Evolutionary conservation across 2,329 filamentous ascomycete genomes (phyloP).

Genomic region (Biscogniauxia sp.): DNA sequence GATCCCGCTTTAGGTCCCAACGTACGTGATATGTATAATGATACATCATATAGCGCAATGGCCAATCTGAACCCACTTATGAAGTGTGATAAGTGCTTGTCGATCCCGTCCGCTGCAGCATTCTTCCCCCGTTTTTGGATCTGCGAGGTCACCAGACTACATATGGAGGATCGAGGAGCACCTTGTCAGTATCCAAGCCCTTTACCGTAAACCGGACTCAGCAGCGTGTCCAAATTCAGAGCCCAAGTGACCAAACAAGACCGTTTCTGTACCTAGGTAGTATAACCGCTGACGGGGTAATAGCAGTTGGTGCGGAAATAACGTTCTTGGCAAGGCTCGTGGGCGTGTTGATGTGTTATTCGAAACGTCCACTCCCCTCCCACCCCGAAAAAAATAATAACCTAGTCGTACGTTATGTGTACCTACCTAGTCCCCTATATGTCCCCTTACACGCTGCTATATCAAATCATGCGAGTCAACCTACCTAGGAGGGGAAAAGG

Average conservation of each 20-base stretch:
- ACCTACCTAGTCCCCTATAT: too few species aligned
- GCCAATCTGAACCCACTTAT: background rate
- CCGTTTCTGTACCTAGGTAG: background rate
- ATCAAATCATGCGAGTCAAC: background rate
- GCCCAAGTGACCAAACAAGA: background rate
- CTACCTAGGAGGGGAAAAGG: background rate
- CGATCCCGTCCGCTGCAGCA: background rate
- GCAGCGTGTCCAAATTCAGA: background rate
- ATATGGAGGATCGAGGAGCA: background rate
- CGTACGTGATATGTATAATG: conserved; percentile 2
- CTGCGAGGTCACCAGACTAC: background rate
- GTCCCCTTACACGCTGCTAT: background rate
- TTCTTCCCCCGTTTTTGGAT: background rate
- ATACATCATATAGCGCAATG: conserved; percentile 5
- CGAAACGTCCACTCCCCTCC: background rate
- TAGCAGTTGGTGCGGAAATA: background rate
- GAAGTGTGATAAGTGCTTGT: background rate
- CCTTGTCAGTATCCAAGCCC: background rate
- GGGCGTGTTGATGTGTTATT: background rate
- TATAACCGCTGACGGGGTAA: background rate
- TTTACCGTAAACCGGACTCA: background rate
- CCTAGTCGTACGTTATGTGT: background rate
- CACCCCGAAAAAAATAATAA: too few species aligned
- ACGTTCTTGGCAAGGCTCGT: background rate
- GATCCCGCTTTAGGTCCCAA: conserved; percentile 4